Base-by-base conservation (phyloP, 345 rosid genomes). In the Turritis glabra region DNA sequence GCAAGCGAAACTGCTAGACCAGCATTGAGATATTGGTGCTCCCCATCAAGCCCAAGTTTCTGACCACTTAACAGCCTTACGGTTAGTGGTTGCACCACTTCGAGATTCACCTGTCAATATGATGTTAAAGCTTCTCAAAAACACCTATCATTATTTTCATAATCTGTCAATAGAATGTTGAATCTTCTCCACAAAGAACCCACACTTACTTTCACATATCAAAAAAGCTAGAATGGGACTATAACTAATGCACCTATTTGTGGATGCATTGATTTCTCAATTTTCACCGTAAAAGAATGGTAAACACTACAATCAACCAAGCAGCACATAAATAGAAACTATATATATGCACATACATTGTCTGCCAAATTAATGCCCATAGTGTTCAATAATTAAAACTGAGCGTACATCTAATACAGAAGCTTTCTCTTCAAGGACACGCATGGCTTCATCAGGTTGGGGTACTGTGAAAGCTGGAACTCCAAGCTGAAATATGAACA, bases 401-500 rank as follows among this genome's bases (percentile, higher is more conserved):
- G 73, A 44, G 67, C 80, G 7, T 84, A 95, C 99, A 79, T 92
- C 81, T 80, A 89, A 72, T 62, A 79, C 64, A 15, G 88, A 83
- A 73, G 98, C 97, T 76, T 83, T 84, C 75, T 86, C 85, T 85
- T 85, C 89, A 79, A 95, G 98, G 67, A 90, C 98, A 81, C 18
- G 53, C 96, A 90, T 95, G 68, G 99, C 98, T 85, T 95, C 99
- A 70, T 85, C 94, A 64, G 93, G 96, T 80, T 95, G 99, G 73
- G 91, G 82, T 70, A 85, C 99, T n/a, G 99, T 89, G 78, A 85
- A 90, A 33, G 98, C 93, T 13, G 98, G 98, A 62, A 95, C 82
- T 30, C 86, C 89, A 64, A 40, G 80, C 99, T 95, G 88, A 80
- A 79, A 51, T 51, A 56, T 48, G 64, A 59, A 80, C 52, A 51